Evolutionary conservation across 345 rosid species (phyloP).

Genomic region (Euphorbia pulcherrima): DNA sequence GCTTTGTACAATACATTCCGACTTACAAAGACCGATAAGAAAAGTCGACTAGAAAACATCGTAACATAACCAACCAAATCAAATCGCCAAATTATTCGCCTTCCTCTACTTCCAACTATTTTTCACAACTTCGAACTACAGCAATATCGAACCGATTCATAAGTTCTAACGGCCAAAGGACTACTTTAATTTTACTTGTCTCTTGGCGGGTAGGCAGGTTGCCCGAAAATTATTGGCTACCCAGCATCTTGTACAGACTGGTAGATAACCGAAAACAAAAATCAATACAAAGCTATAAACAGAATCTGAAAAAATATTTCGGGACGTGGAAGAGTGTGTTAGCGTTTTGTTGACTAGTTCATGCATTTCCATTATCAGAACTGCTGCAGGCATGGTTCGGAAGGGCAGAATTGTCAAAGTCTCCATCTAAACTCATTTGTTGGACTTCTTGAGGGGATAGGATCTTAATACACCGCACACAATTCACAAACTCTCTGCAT

Average conservation of each 20-base stretch:
- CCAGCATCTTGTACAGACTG: slow-evolving; percentile 1
- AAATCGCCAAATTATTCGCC: slow-evolving; percentile 6
- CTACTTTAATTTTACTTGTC: slow-evolving; percentile 3
- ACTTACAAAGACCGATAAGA: background rate
- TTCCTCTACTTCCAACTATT: slow-evolving; percentile 6
- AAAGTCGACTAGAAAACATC: slow-evolving; percentile 2
- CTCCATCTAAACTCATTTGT: slow-evolving; percentile 74
- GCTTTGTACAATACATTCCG: slow-evolving; percentile 17
- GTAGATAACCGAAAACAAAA: background rate
- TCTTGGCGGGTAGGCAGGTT: background rate
- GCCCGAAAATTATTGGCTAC: background rate
- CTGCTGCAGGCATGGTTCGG: slow-evolving; percentile 66
- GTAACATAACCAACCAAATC: slow-evolving; percentile 7
- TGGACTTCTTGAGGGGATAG: slow-evolving; percentile 74
- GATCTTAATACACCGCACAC: slow-evolving; percentile 64
- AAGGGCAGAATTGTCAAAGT: slow-evolving; percentile 45
- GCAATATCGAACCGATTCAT: background rate
- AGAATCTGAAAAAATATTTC: slow-evolving; percentile 14
- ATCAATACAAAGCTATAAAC: slow-evolving; percentile 18
- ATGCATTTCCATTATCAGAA: slow-evolving; percentile 54
- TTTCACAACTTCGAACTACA: background rate
- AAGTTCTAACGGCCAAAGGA: slow-evolving; percentile 5
- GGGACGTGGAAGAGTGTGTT: slow-evolving; percentile 15
- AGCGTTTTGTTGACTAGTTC: slow-evolving; percentile 21
- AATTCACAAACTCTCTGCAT: slow-evolving; percentile 65